Evolutionary conservation across 805 yeast genomes (phyloP), one percentile per base, ranked within the genome.

Genomic region (Yarrowia sp.): DNA sequence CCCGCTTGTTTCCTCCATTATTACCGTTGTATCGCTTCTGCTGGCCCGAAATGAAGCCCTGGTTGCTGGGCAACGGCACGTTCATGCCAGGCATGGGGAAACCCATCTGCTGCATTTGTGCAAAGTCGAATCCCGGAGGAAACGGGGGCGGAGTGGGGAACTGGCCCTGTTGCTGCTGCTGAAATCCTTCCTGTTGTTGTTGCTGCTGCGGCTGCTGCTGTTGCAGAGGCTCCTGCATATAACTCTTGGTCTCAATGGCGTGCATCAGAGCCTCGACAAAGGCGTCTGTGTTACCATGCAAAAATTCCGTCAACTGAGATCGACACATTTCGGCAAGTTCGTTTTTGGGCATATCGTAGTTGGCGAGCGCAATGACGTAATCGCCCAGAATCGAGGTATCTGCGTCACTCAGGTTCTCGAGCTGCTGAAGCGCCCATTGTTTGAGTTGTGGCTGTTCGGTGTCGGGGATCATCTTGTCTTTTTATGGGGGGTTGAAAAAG

Each of bases 371-470:
- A 34, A 81, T 44, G 19, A 82, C 80, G 70, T 82, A 83, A 56
- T 83, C 85, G 0, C 82, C 76, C 67, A 83, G 72, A 33, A 81
- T 82, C 13, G 76, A 78, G 5, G 81, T 74, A 52, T 81, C 84
- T 2, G 82, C 81, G 24, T 82, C 85, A 30, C 73, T 65, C 24
- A 72, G 64, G 34, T 56, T 43, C 42, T 47, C 49, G 15, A 73
- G 69, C 52, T 66, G 56, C 42, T 64, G 49, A 17, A 64, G 63
- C n/a, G 73, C 69, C 75, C 75, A 73, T 19, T 72, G 72, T 43
- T 69, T 68, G 30, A 73, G 66, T 33, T 47, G 67, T 13, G 52
- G 69, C n/a, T 70, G 46, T n/a, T 66, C 68, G 20, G 33, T 38
- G 10, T 68, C 70, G 33, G 70, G 69, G 13, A 71, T 69, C 72